Evolutionary conservation across 768 basidiomycete genomes (phyloP).

Genomic region (Cystobasidium tubakii): DNA sequence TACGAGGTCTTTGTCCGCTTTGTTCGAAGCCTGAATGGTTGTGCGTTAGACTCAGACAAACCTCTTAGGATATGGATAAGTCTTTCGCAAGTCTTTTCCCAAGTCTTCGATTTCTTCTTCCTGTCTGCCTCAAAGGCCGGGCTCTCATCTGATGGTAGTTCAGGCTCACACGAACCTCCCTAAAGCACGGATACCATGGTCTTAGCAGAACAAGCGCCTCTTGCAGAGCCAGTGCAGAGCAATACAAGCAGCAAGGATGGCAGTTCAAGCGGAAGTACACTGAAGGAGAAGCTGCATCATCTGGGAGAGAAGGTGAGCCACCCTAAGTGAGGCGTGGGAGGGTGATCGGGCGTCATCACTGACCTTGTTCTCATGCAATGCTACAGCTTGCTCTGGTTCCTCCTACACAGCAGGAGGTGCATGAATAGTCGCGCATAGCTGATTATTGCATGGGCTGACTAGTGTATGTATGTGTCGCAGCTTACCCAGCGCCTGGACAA

Average conservation of each 20-base stretch:
- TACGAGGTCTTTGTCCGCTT: too few relatives aligned
- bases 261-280: conserved; percentile 6
- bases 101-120: too few relatives aligned
- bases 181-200: too few relatives aligned
- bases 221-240: neutral
- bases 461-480: neutral
- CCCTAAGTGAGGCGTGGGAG: neutral
- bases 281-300: conserved; percentile 37
- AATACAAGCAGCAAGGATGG: neutral
- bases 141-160: too few relatives aligned
- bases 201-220: neutral
- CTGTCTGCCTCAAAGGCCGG: too few relatives aligned
- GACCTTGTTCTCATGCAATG: too few relatives aligned
- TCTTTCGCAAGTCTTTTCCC: too few relatives aligned
- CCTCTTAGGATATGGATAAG: too few relatives aligned
- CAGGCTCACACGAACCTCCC: too few relatives aligned
- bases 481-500: conserved; percentile 20
- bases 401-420: conserved; percentile 30
- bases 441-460: neutral
- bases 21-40: too few relatives aligned
- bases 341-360: neutral
- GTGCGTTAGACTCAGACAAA: too few relatives aligned
- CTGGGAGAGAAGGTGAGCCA: conserved; percentile 30
- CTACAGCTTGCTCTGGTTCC: conserved; percentile 33
- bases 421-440: neutral